phyloP scores from a whole-genome alignment of 371 early-diverging fungal species.

The Mortierella sp. region DNA sequence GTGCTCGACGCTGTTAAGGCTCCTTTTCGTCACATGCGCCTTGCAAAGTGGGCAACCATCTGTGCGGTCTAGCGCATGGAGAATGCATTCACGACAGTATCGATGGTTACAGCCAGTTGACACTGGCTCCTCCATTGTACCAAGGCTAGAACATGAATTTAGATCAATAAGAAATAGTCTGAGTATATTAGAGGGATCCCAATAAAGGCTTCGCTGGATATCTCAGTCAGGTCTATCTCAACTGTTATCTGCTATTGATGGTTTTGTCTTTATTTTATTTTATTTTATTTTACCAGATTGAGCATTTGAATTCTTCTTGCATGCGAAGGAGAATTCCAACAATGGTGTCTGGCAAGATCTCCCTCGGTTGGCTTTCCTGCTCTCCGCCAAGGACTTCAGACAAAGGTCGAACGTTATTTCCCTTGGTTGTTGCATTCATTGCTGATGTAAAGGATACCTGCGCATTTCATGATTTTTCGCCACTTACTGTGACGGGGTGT shows the following conservation, averaged over 20 bases:
- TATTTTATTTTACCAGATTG: slow-evolving; percentile 56
- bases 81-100: slow-evolving; percentile 50
- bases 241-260: too few species aligned
- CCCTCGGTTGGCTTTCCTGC: slow-evolving; percentile 2
- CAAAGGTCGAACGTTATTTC: neutral
- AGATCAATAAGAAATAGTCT: neutral
- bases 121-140: slow-evolving; percentile 37
- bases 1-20: slow-evolving; percentile 34
- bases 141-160: slow-evolving; percentile 21
- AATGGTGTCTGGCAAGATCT: slow-evolving; percentile 43
- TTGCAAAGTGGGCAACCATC: slow-evolving; percentile 55
- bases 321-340: slow-evolving; percentile 50
- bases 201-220: too few species aligned
- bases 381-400: slow-evolving; percentile 3
- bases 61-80: slow-evolving; percentile 27
- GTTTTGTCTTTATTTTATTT: neutral
- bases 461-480: neutral
- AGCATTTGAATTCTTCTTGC: slow-evolving; percentile 56
- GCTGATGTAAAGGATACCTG: slow-evolving; percentile 9
- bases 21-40: slow-evolving; percentile 32
- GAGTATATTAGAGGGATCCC: too few species aligned
- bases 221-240: too few species aligned
- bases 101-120: slow-evolving; percentile 53
- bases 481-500: neutral
- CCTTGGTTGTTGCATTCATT: slow-evolving; percentile 19